A percentile compares a stretch with the other conserved stretches of the same genome.
Conservation (phyloP, 164 flowering plant species). For the Nymphaea thermarum region DNA sequence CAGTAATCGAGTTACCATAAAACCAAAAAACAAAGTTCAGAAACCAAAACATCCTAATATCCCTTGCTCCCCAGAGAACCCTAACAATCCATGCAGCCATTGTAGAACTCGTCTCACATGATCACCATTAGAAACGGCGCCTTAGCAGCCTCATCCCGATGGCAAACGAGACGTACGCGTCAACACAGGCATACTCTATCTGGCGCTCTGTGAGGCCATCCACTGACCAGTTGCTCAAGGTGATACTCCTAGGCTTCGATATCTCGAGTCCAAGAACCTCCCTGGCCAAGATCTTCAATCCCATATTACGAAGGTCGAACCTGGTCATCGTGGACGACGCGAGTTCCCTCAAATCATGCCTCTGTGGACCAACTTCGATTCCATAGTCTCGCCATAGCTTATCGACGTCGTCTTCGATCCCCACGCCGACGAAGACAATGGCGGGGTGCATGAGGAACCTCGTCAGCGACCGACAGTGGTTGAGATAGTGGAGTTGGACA, state of each 20-base stretch:
- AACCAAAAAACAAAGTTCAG: too few relatives aligned
- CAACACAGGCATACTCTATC: not conserved
- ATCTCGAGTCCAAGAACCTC: not conserved
- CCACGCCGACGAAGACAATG: not conserved
- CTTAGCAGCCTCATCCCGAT: not conserved
- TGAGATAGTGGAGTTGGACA: not conserved
- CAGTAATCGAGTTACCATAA: too few relatives aligned
- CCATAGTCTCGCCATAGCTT: not conserved
- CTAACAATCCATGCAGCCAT: too few relatives aligned
- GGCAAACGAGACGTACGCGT: not conserved
- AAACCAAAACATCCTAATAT: too few relatives aligned
- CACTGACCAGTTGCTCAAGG: not conserved
- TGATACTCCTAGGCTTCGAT: not conserved
- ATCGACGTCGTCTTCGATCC: not conserved
- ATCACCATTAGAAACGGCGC: too few relatives aligned
- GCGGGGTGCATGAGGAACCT: not conserved
- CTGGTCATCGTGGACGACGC: not conserved
- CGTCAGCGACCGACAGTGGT: not conserved
- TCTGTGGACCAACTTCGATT: not conserved
- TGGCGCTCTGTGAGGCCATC: not conserved
- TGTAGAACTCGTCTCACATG: too few relatives aligned
- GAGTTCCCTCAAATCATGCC: not conserved
- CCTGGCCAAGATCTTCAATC: not conserved
- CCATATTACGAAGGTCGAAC: not conserved
- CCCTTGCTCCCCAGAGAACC: too few relatives aligned